Conservation (phyloP, 106 monocot genomes). For the Platanthera zijinensis region DNA sequence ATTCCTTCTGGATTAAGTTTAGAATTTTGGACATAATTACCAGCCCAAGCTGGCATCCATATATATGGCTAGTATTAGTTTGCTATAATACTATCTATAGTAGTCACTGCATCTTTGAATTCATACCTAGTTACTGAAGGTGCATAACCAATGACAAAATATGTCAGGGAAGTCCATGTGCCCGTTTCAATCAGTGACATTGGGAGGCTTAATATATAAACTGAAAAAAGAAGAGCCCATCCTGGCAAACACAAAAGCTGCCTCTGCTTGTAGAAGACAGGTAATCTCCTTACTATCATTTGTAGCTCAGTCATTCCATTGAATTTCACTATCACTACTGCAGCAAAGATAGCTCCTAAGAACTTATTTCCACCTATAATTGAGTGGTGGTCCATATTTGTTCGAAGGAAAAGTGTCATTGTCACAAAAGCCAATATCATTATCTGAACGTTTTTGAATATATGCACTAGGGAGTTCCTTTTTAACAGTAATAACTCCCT, state of each 20-base stretch:
- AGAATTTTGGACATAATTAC: not conserved
- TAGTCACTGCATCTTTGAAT: not conserved
- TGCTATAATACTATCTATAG: not conserved
- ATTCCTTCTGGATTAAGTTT: not conserved
- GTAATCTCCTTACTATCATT: constrained; percentile 54
- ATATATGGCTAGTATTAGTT: not conserved
- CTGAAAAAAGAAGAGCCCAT: constrained; percentile 60
- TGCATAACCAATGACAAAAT: constrained; percentile 66
- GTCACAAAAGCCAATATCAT: constrained; percentile 41
- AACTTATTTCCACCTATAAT: constrained; percentile 44
- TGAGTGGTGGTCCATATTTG: constrained; percentile 40
- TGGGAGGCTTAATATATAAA: constrained; percentile 46
- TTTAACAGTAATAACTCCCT: constrained; percentile 51
- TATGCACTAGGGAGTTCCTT: constrained; percentile 54
- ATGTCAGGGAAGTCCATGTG: constrained; percentile 49
- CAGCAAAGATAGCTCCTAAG: constrained; percentile 48
- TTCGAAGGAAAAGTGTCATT: constrained; percentile 55
- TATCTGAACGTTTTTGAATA: constrained; percentile 66
- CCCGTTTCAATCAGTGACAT: constrained; percentile 56
- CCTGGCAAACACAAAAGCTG: constrained; percentile 50
- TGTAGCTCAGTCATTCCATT: constrained; percentile 74
- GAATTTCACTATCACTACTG: constrained; percentile 65
- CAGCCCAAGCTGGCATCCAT: not conserved
- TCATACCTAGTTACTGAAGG: constrained; percentile 49
- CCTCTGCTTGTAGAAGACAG: constrained; percentile 72